Evolutionary conservation across 208 protist genomes (phyloP).

Genomic region (Strigomonas culicis): DNA sequence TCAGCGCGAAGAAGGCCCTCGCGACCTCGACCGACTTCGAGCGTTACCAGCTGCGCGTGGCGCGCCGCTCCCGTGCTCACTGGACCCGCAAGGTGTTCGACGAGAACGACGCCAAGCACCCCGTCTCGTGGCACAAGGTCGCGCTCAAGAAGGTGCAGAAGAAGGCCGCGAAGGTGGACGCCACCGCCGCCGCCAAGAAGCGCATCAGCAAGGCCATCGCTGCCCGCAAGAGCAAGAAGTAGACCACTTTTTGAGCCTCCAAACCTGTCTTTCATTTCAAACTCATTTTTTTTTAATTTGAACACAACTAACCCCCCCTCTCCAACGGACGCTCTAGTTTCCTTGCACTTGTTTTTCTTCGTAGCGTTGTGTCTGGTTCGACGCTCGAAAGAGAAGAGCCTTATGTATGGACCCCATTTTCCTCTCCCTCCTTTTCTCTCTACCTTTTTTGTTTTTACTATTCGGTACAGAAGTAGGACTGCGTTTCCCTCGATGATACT

Average conservation of each 20-base stretch:
- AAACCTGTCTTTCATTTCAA: slow-evolving; percentile 3
- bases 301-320: neutral
- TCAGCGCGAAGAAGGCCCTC: slow-evolving; percentile 81
- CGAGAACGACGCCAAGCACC: slow-evolving; percentile 83
- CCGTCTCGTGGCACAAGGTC: slow-evolving; percentile 89
- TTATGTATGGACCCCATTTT: neutral
- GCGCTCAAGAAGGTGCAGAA: slow-evolving; percentile 84
- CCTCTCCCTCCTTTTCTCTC: slow-evolving; percentile 12
- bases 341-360: neutral
- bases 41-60: slow-evolving; percentile 90
- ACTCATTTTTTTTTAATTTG: slow-evolving; percentile 1
- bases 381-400: neutral
- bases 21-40: slow-evolving; percentile 86
- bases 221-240: slow-evolving; percentile 58
- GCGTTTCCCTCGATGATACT: slow-evolving; percentile 51
- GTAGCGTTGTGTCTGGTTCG: neutral
- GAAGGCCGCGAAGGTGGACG: slow-evolving; percentile 82
- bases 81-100: slow-evolving; percentile 91
- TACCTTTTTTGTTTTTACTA: slow-evolving; percentile 6
- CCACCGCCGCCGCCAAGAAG: slow-evolving; percentile 68
- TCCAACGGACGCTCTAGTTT: neutral
- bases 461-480: neutral
- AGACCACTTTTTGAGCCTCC: neutral
- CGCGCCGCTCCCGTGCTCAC: slow-evolving; percentile 86
- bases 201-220: slow-evolving; percentile 87